Percentiles rank a stretch among this genome's conserved stretches.
phyloP scores from a whole-genome alignment of 257 asterid genomes.

The Nyctanthes arbortristis region DNA sequence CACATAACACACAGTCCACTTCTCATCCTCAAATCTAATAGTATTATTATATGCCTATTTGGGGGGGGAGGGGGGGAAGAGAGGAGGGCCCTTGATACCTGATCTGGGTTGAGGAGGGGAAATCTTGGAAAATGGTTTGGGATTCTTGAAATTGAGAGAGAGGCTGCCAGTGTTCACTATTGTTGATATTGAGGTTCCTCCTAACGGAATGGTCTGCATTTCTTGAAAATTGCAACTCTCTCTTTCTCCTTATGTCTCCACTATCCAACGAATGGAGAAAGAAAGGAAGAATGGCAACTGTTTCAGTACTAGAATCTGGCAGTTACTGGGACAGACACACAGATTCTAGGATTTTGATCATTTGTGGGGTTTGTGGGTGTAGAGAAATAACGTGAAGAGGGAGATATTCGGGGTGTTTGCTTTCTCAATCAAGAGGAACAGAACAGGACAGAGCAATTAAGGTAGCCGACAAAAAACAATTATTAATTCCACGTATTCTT shows the following conservation, averaged over 20 bases:
- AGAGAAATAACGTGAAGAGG: background rate
- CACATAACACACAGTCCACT: background rate
- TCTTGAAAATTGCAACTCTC: conserved; percentile 6
- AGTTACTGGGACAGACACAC: background rate
- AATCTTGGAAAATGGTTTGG: conserved; percentile 32
- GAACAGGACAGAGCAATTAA: background rate
- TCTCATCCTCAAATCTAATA: background rate
- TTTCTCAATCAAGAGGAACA: background rate
- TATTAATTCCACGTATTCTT: background rate
- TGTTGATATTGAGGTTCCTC: conserved; percentile 25
- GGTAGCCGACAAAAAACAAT: background rate
- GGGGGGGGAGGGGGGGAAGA: background rate
- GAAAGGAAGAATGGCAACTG: conserved; percentile 10
- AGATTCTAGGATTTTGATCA: conserved; percentile 22
- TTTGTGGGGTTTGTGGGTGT: background rate
- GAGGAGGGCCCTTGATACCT: conserved; percentile 32
- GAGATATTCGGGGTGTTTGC: background rate
- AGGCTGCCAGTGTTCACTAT: conserved; percentile 27
- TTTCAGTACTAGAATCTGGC: conserved; percentile 11
- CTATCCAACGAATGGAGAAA: conserved; percentile 13
- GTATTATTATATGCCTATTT: background rate
- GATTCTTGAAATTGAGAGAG: conserved; percentile 34
- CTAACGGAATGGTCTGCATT: conserved; percentile 39
- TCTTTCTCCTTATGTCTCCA: conserved; percentile 13
- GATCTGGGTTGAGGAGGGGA: conserved; percentile 31